Evolutionary conservation across 257 asterid species (phyloP), one percentile per base, ranked within the genome.

Genomic region (Striga asiatica): DNA sequence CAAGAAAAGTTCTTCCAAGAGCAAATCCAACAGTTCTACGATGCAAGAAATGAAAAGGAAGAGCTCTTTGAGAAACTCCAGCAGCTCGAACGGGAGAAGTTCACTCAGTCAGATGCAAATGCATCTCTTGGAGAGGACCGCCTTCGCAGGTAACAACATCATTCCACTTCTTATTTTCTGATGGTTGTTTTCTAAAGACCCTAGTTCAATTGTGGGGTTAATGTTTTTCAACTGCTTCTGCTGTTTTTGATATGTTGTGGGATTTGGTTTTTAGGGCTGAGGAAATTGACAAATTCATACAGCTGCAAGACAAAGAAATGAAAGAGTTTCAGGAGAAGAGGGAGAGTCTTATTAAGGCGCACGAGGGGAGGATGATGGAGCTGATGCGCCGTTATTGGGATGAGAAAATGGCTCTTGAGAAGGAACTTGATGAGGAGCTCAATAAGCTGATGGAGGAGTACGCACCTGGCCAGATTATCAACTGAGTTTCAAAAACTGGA

Each of bases 1-100:
- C 93, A 75, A 60, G 94, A 82, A 51, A 31, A 67, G 17, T 79
- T 75, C 23, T 75, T 71, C 61, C 70, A 51, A 38, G 89, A 81
- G 0, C 76, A 72, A 42, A 64, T 81, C 29, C 62, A 72, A 20
- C 48, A 62, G 8, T 58, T 80, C 6, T 67, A 66, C 29, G 79
- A 74, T 27, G 82, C 67, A 37, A 74, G 84, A 71, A 71, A 61
- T 49, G 76, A 17, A 0, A 70, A 80, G 61, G 94, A 80, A 74
- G 89, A 78, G 11, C 27, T 62, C 14, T 78, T 86, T 16, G 94
- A 80, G 67, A 73, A 69, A 57, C 56, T 68, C 20, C 88, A 76
- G 62, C 91, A 64, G 16, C 3, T 34, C 58, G 66, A 78, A 56
- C 71, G 80, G 3, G 83, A 76, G 34, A 77, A 67, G 32, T 60